Evolutionary conservation across 495 filamentous ascomycete species (phyloP).

Genomic region (Penicillium dipodomyicola): DNA sequence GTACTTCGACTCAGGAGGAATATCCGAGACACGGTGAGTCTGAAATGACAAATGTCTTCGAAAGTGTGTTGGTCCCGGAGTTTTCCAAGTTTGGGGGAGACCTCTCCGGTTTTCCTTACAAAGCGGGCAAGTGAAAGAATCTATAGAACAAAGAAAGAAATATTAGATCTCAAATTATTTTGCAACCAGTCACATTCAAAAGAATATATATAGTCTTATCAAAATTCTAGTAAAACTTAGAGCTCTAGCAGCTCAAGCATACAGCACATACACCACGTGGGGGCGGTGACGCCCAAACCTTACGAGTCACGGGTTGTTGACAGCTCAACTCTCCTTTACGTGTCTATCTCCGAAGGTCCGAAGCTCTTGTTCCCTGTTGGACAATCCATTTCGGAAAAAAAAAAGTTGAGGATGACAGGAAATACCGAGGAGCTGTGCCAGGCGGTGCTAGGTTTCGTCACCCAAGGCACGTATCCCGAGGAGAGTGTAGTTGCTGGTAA

Average conservation of each 20-base stretch:
- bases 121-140: slow-evolving; percentile 15
- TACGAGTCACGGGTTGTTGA: slow-evolving; percentile 31
- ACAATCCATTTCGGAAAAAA: slow-evolving; percentile 9
- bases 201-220: neutral
- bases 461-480: slow-evolving; percentile 71
- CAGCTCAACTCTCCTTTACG: slow-evolving; percentile 15
- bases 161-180: neutral
- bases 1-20: slow-evolving; percentile 28
- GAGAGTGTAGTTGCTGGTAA: slow-evolving; percentile 65
- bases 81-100: slow-evolving; percentile 19
- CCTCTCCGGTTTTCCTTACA: slow-evolving; percentile 29
- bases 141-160: slow-evolving; percentile 2
- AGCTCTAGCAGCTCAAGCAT: neutral
- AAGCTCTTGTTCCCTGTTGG: neutral
- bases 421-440: slow-evolving; percentile 51
- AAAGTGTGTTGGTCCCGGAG: slow-evolving; percentile 26
- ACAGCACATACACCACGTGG: slow-evolving; percentile 15
- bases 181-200: slow-evolving; percentile 2
- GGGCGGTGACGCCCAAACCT: slow-evolving; percentile 30
- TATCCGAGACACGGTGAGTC: slow-evolving; percentile 37
- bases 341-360: neutral
- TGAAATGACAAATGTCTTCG: slow-evolving; percentile 7
- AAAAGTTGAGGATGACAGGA: slow-evolving; percentile 12
- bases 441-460: slow-evolving; percentile 69
- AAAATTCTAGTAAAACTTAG: neutral